A percentile compares a stretch with the other conserved stretches of the same genome.
These are phyloP conservation scores for Botrytis fragariae DNA, from an alignment of 2,329 filamentous ascomycete species.

Conservation along the genomic window DNA sequence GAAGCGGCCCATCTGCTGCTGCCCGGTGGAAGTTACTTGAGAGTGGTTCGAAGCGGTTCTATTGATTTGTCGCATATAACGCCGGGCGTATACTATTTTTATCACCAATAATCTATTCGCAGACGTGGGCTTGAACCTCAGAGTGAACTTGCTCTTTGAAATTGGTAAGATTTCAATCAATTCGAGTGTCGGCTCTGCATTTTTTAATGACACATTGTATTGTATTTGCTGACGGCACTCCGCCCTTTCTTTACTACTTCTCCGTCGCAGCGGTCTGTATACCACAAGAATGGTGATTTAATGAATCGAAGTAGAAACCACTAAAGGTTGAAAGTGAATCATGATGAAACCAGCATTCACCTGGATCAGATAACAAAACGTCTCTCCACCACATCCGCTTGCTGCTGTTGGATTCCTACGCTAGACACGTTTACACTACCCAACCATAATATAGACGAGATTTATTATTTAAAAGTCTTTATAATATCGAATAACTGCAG, in stretches of 20 bases:
- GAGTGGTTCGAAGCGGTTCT: background rate
- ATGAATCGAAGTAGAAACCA: background rate
- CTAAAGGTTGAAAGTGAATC: background rate
- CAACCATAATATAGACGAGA: background rate
- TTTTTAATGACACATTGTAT: background rate
- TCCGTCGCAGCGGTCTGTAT: background rate
- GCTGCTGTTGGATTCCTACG: background rate
- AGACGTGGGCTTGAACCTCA: background rate
- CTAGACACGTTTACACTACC: background rate
- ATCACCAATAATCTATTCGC: background rate
- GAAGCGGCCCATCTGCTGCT: background rate
- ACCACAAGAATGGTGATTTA: background rate
- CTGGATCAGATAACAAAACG: background rate
- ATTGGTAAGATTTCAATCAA: background rate
- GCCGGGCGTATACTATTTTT: background rate
- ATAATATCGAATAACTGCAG: background rate
- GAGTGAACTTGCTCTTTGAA: background rate
- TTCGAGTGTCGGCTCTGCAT: background rate
- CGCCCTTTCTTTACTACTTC: background rate
- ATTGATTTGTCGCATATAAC: background rate
- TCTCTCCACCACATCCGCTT: background rate
- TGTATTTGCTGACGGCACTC: background rate
- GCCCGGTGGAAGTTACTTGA: background rate
- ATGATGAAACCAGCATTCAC: background rate
- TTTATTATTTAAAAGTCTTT: background rate